Percentiles rank a stretch among this genome's conserved stretches.
Conservation (phyloP, 2,329 filamentous ascomycete species). For the Teratosphaeria gauchensis region DNA sequence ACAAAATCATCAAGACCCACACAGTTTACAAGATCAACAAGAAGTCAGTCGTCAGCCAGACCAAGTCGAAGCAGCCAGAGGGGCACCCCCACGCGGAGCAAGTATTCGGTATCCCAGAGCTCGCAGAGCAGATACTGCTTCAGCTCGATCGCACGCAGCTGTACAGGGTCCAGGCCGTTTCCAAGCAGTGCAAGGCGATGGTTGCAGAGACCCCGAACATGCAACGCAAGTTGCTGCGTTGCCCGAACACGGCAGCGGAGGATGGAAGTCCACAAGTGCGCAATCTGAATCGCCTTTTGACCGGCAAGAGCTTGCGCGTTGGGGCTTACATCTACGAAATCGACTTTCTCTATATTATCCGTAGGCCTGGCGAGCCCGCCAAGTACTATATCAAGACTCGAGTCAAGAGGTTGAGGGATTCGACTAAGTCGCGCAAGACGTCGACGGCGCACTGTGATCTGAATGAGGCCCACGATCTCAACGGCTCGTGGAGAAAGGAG, state of each 20-base stretch:
- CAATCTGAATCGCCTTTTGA: neutral
- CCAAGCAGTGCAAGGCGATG: neutral
- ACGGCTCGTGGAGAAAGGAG: neutral
- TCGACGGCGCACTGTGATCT: neutral
- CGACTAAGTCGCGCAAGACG: neutral
- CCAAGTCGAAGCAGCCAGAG: neutral
- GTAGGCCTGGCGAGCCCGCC: neutral
- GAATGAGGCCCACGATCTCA: neutral
- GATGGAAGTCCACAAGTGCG: neutral
- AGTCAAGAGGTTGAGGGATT: neutral
- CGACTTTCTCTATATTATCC: neutral
- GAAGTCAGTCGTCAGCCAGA: neutral
- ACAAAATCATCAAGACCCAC: no score
- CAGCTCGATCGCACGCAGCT: neutral
- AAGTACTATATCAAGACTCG: neutral
- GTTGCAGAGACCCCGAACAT: neutral
- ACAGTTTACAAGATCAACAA: neutral
- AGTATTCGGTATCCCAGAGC: constrained; percentile 3
- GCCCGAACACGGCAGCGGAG: neutral
- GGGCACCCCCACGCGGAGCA: neutral
- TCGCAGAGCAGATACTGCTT: constrained; percentile 4
- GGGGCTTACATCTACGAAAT: neutral
- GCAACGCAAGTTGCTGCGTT: neutral
- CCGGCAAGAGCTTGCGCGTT: neutral
- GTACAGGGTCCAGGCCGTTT: neutral